phyloP scores from a whole-genome alignment of 2,329 filamentous ascomycete genomes.

The Penicillium italicum region DNA sequence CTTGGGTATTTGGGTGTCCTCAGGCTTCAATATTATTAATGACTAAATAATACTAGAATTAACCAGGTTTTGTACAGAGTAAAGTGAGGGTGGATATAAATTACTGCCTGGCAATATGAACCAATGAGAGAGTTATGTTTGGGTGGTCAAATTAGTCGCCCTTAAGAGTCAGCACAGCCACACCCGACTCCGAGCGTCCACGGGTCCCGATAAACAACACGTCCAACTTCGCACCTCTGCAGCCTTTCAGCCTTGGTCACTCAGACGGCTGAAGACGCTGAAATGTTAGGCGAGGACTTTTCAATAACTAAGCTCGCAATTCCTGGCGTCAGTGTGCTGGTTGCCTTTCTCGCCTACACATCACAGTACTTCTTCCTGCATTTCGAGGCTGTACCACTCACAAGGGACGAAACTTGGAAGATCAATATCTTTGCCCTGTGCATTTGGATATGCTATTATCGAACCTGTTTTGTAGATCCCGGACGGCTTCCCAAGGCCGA shows the following conservation, averaged over 20 bases:
- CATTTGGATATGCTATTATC: constrained; percentile 57
- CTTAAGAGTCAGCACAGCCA: constrained; percentile 16
- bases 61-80: no score
- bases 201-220: constrained; percentile 17
- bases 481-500: constrained; percentile 51
- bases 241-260: neutral
- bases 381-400: constrained; percentile 54
- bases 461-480: constrained; percentile 58
- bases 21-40: no score
- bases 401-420: constrained; percentile 47
- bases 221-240: constrained; percentile 4
- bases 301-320: constrained; percentile 47
- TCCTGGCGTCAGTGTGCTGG: constrained; percentile 53
- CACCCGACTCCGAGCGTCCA: neutral
- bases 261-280: neutral
- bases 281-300: constrained; percentile 27
- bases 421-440: constrained; percentile 55
- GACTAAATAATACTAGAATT: no score
- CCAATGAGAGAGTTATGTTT: no score
- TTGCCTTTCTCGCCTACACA: constrained; percentile 57
- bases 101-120: no score
- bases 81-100: no score
- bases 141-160: no score
- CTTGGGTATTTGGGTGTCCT: no score
- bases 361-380: constrained; percentile 57